Evolutionary conservation across 78 protist species (phyloP), one percentile per base, ranked within the genome.

Genomic region (Dictyostelium brefeldianum): DNA sequence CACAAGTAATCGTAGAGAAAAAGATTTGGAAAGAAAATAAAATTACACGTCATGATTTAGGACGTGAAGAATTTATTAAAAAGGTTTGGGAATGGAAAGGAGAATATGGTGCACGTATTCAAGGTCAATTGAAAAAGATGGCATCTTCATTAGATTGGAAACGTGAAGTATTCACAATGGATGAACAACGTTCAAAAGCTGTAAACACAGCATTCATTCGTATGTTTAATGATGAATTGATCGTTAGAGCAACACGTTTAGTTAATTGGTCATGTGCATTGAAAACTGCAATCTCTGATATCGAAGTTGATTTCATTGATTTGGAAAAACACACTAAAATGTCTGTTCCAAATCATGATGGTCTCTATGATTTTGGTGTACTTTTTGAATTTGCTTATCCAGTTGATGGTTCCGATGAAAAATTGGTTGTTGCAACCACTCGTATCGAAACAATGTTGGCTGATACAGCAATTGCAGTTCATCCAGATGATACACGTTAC

Each of bases 371-470:
- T 31, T 87, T 92, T 36, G 98, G 98, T 48, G 95, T 64, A 15
- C 56, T 96, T n/a, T 54, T 81, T 77, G 57, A 73, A 70, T 22
- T 96, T 47, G 84, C 62, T 17, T 94, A 90, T 48, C 82, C 62
- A 20, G 89, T 97, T n/a, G 98, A 83, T 20, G 98, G 83, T 70
- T 41, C 83, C 4, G 97, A 94, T 51, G 97, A 97, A 46, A 90
- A 97, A 53, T 29, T 98, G 15, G n/a, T 71, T 0, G 98, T 98
- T 4, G 96, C 97, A 20, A 98, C 99, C 6, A 98, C 99, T 2
- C 91, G 99, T 3, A 96, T 97, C 0, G 99, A 98, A 80, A 98
- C 99, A 2, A 96, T 98, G 74, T 96, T 97, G 10, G 99, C 98
- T 69, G 99, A 98, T 62, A 87, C 96, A 20, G 99, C 96, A 0